Base-by-base conservation (phyloP, 108 stramenopile species). In the Nitzschia sp. region DNA sequence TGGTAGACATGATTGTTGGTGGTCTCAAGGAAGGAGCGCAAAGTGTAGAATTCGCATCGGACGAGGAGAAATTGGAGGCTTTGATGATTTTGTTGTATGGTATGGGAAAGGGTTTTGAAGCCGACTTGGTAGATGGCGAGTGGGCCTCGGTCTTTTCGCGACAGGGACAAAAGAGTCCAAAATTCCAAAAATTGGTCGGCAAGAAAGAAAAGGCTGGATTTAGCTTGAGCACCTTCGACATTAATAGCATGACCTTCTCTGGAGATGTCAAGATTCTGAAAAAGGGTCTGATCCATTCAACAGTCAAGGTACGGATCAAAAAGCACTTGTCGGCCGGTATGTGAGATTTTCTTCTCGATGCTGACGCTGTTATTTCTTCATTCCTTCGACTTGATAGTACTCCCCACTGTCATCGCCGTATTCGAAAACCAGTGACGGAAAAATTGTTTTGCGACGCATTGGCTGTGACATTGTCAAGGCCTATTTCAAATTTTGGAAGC, bases 381-480 rank as follows among this genome's bases (percentile, higher is more conserved):
- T n/a, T n/a, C n/a, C n/a, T n/a, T n/a, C n/a, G n/a, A n/a, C n/a
- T 48, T 47, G 3, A 19, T 25, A 66, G 48, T 68, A 72, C 47
- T 17, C 29, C 2, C 71, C 78, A 8, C 29, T 52, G 2, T 71
- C 64, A 1, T 53, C 55, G 19, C 53, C 55, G 8, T 65, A 72
- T 50, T 69, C 68, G 32, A 68, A 63, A 13, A 58, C 53, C 0
- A n/a, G 25, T 1, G 53, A 69, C 19, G 75, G 76, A 19, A 79
- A 72, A 30, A 78, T 84, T 63, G 79, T 80, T 1, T 34, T 84
- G 5, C 67, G 83, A 38, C 58, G 83, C 3, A 84, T 84, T 44
- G 65, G 34, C 0, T 77, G 77, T 53, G 71, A 77, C 53, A 80
- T 84, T 45, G 32, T 66, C 15, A 65, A 63, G 38, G 80, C 73